Evolutionary conservation across 2,329 filamentous ascomycete species (phyloP), one percentile per base, ranked within the genome.

Genomic region (Keithomyces neogunnii): DNA sequence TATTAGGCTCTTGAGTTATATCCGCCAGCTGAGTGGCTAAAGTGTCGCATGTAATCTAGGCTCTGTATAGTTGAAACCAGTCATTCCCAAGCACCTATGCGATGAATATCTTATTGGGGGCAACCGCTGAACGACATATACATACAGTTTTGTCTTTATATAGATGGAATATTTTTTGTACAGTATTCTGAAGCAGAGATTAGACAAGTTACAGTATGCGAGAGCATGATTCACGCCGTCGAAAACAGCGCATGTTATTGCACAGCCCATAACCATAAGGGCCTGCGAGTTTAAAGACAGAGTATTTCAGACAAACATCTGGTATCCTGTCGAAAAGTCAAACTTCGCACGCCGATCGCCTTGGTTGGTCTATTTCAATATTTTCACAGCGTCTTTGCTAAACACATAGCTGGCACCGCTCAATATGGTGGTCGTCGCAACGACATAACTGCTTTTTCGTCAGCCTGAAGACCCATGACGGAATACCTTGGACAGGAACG

Each of bases 371-470:
- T 66, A 63, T 48, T 64, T 67, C 42, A 97, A 66, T 51, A 97
- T 96, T 67, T 86, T 95, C 33, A 97, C 91, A 0, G 90, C 92
- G 60, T 95, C 86, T 66, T 93, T 96, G 58, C 83, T 88, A 65
- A 86, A 95, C 5, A 95, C 77, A 66, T 99, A 99, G 67, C 91
- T 96, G 11, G 91, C 76, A 6, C 93, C 93, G 56, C 90, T 96
- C 88, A 91, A 97, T 5, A 95, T 70, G 0, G 93, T 99, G 3
- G 93, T 99, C 0, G 77, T 80, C 1, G 90, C 91, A 3, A 99
- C 92, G 11, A 95, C 69, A 60, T 88, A 92, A 63, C 88, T 92
- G 58, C 5, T 59, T 33, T 3, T 10, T 26, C 3, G 30, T 48
- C 51, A 55, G 31, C 32, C 55, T 44, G 19, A 19, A 19, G 11